phyloP scores from a whole-genome alignment of 2,329 filamentous ascomycete species.

The Fusarium papillatum region DNA sequence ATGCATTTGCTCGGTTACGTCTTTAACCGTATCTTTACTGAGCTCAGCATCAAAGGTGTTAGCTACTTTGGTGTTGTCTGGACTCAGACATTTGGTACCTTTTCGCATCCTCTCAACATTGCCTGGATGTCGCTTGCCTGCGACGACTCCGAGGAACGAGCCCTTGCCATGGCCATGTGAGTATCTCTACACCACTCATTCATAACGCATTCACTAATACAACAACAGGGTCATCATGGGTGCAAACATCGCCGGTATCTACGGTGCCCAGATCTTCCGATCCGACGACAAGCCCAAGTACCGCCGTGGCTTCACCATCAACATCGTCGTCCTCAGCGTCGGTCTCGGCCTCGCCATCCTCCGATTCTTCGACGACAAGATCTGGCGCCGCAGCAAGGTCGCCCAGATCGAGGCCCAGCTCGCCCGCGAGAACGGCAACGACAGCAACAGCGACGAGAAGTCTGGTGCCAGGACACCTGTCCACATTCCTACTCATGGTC shows the following conservation, averaged over 20 bases:
- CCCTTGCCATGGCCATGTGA: conserved; percentile 71
- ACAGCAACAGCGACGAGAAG: conserved; percentile 29
- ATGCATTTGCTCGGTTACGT: conserved; percentile 65
- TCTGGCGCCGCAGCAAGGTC: conserved; percentile 34
- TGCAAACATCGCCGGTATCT: conserved; percentile 72
- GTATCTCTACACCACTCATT: background rate
- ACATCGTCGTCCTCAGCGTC: conserved; percentile 58
- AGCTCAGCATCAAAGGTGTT: conserved; percentile 55
- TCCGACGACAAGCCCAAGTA: conserved; percentile 64
- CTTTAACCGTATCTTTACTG: conserved; percentile 66
- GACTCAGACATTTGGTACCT: conserved; percentile 68
- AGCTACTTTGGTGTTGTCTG: conserved; percentile 68
- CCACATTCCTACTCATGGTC: background rate
- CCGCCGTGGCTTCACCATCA: conserved; percentile 62
- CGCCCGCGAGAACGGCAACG: conserved; percentile 24
- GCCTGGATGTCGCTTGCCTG: conserved; percentile 71
- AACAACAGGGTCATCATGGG: conserved; percentile 67
- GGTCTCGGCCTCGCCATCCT: conserved; percentile 56
- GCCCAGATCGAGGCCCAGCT: conserved; percentile 13
- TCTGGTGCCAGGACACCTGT: background rate
- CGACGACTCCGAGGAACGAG: conserved; percentile 68
- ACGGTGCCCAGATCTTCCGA: conserved; percentile 72
- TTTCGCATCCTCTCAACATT: conserved; percentile 70
- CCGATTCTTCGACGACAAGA: conserved; percentile 58
- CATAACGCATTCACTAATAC: background rate